Base-by-base conservation (phyloP, 2,329 filamentous ascomycete species). In the Bipolaris bicolor region DNA sequence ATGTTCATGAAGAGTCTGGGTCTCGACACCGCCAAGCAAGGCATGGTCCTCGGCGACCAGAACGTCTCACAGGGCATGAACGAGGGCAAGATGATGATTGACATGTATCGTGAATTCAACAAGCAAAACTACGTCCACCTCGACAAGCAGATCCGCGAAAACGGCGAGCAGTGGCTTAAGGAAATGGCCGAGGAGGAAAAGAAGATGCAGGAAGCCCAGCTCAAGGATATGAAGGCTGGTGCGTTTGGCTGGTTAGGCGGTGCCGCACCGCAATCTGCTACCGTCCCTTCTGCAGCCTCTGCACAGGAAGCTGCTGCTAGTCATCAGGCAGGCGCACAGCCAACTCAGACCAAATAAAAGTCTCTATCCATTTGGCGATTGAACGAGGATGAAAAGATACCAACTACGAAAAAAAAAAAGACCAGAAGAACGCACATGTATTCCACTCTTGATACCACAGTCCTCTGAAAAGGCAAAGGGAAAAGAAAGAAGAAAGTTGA, bases 21-120 rank as follows among this genome's bases (percentile, higher is more conserved):
- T 20, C 83, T 97, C 63, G 95, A 94, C 76, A 63, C 59, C 5
- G 83, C 87, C 1, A 84, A 87, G 68, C 48, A 70, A 66, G 64
- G 91, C 48, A 77, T 83, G 70, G 89, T 79, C 3, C 68, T 80
- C 11, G 73, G 72, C 11, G 76, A 78, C 55, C 76, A 86, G 62
- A 87, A 84, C 66, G 84, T 90, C 1, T 83, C 84, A 2, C 91
- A 96, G 74, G 92, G 90, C 11, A 86, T 95, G 60, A 88, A 90
- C 2, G 88, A 97, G 77, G 95, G 94, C 69, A 99, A 98, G 85
- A 97, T 98, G 91, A 82, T 97, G 65, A 92, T 93, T 78, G 95
- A 99, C 73, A 88, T 96, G 76, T 92, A 95, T 49, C 88, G 95
- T 48, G 95, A 99, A 80, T 86, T 92, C 48, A 95, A 95, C 33